These are phyloP conservation scores for Pythium apleroticum DNA, from an alignment of 352 stramenopile genomes.

Conservation along the genomic window DNA sequence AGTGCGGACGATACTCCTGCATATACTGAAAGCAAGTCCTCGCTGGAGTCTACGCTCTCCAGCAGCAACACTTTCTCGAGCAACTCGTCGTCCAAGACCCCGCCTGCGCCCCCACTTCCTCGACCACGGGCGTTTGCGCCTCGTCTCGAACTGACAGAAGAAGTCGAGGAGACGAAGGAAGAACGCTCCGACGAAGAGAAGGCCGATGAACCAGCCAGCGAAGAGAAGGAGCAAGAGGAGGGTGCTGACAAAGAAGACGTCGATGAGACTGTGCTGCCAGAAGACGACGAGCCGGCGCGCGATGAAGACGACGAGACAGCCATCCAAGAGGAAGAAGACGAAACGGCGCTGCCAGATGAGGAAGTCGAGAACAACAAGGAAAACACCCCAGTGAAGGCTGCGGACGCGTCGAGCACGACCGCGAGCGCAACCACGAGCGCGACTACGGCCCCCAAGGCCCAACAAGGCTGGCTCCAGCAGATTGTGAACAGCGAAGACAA, in stretches of 20 bases:
- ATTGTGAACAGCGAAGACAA: slow-evolving; percentile 25
- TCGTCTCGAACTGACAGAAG: neutral
- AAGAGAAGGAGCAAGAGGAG: slow-evolving; percentile 9
- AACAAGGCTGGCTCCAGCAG: slow-evolving; percentile 23
- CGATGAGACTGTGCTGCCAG: slow-evolving; percentile 11
- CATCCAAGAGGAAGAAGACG: neutral
- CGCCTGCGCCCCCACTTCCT: slow-evolving; percentile 15
- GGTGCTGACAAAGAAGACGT: slow-evolving; percentile 10
- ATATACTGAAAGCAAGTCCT: slow-evolving; percentile 16
- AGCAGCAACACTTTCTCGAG: no score
- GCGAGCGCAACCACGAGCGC: neutral
- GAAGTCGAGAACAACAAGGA: slow-evolving; percentile 22
- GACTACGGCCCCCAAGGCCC: slow-evolving; percentile 12
- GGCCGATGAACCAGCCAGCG: neutral
- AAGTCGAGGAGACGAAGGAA: slow-evolving; percentile 15
- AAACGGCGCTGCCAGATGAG: neutral
- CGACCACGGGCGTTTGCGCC: slow-evolving; percentile 3
- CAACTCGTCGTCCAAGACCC: slow-evolving; percentile 28
- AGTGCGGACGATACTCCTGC: slow-evolving; percentile 22
- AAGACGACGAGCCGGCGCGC: slow-evolving; percentile 3
- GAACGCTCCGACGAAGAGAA: slow-evolving; percentile 10
- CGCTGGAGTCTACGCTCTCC: slow-evolving; percentile 23
- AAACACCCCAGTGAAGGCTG: slow-evolving; percentile 16
- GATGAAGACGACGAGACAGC: neutral
- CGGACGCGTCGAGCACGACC: neutral